Percentiles rank a stretch among this genome's conserved stretches.
phyloP scores from a whole-genome alignment of 2,329 filamentous ascomycete genomes.

The Laburnicola sp. region DNA sequence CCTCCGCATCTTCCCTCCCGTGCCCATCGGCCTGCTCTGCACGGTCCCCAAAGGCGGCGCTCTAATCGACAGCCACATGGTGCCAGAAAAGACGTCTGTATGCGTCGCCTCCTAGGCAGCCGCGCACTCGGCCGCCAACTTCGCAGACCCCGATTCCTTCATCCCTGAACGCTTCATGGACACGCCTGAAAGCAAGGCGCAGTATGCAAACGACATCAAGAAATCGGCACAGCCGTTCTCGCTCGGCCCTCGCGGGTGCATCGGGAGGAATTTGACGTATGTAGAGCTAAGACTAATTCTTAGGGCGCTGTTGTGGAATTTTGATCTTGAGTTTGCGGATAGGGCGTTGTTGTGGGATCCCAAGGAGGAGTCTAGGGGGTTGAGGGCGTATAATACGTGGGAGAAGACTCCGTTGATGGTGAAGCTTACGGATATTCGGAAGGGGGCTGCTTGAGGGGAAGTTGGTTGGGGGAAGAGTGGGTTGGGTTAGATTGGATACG shows the following conservation, averaged over 20 bases:
- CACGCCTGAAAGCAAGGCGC: conserved; percentile 17
- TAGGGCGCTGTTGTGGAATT: conserved; percentile 40
- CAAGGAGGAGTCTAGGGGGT: conserved; percentile 29
- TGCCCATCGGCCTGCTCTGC: conserved; percentile 48
- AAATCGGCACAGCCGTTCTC: conserved; percentile 40
- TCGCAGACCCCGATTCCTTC: conserved; percentile 37
- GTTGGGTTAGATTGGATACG: too few species aligned
- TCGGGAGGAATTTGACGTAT: conserved; percentile 41
- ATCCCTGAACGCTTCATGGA: conserved; percentile 44
- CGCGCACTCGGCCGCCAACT: conserved; percentile 37
- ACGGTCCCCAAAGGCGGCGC: conserved; percentile 42
- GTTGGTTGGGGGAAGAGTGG: too few species aligned
- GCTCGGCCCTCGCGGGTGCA: conserved; percentile 36
- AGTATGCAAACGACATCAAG: conserved; percentile 28
- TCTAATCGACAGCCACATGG: conserved; percentile 41
- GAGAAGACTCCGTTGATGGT: conserved; percentile 41
- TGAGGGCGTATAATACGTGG: conserved; percentile 40
- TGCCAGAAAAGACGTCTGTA: conserved; percentile 41
- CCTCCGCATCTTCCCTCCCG: conserved; percentile 52
- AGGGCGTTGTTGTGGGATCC: conserved; percentile 34
- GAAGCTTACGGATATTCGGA: conserved; percentile 35
- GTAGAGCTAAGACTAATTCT: conserved; percentile 39
- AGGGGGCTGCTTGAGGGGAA: conserved; percentile 16
- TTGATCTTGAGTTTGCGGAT: conserved; percentile 40
- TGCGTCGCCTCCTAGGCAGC: conserved; percentile 33